Percentiles rank a stretch among this genome's conserved stretches.
These are phyloP conservation scores for Podospora conica DNA, from an alignment of 495 filamentous ascomycete genomes.

Conservation along the genomic window DNA sequence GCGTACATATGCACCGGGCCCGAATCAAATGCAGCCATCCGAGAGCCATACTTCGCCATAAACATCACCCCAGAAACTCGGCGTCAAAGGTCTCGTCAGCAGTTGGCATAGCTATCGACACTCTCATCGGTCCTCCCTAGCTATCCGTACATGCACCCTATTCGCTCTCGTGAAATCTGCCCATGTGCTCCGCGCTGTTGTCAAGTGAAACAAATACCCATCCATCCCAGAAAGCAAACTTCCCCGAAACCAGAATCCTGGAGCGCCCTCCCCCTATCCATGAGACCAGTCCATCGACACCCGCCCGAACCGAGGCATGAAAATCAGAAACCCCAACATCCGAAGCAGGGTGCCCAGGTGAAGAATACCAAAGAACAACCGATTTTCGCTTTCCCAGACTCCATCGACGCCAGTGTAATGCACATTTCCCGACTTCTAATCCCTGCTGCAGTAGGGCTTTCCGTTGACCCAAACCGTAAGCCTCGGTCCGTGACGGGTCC, in stretches of 20 bases:
- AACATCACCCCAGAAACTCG: not conserved
- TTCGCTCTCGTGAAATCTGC: not conserved
- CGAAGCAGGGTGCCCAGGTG: not conserved
- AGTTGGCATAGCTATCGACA: not conserved
- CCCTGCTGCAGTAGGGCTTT: not conserved
- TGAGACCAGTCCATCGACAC: not conserved
- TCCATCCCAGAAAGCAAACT: conserved; percentile 1
- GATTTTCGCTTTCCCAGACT: conserved; percentile 15
- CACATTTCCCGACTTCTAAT: not conserved
- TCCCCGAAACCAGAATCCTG: not conserved
- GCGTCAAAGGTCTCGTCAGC: not conserved
- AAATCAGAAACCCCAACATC: not conserved
- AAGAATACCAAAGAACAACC: not conserved
- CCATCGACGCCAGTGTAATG: conserved; percentile 15
- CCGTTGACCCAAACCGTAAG: not conserved
- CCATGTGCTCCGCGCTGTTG: conserved; percentile 2
- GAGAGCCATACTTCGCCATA: not conserved
- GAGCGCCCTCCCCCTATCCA: not conserved
- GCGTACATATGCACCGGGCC: no score
- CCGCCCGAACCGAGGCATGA: not conserved
- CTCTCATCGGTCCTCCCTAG: not conserved
- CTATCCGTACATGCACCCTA: not conserved
- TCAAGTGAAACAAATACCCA: not conserved
- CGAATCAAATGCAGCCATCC: no score
- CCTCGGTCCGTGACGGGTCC: not conserved